Evolutionary conservation across 2,329 filamentous ascomycete genomes (phyloP), one percentile per base, ranked within the genome.

Genomic region (Rhytidhysteron rufulum): DNA sequence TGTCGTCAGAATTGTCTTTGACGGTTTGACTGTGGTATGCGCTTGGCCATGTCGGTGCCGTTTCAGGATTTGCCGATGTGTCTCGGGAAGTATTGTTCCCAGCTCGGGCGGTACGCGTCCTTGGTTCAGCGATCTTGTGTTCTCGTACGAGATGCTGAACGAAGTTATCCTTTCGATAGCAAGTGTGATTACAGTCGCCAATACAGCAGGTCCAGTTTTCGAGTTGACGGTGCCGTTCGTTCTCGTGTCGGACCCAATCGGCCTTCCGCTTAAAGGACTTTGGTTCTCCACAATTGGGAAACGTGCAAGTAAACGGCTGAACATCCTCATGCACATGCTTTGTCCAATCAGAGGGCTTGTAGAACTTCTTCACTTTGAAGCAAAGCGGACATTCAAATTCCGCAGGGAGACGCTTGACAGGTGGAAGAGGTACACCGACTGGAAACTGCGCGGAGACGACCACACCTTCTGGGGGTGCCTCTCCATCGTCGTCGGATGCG

Each of bases 181-280:
- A 95, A 3, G 75, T 79, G 60, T 95, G 90, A 7, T 73, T 76
- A 63, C 90, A 95, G 48, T 91, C 88, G 4, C 83, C 78, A 16
- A 89, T 78, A 45, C 86, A 82, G 59, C 90, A 96, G 5, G 78
- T 82, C 89, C 89, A 96, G 82, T 87, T 93, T 57, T 95, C 89
- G 3, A 95, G 71, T 48, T 94, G 88, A 18, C 90, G 80, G 60
- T 96, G 90, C 19, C 86, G 82, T 65, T 96, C 90, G 52, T 91
- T 95, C 61, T 95, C 90, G 56, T 96, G 90, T 21, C 90, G 80
- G 17, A 95, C 88, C 90, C 90, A 96, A 60, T 96, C 90, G 11
- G 90, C 90, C 66, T 95, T 96, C 34, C 89, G 80, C 67, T 95
- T 95, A 73, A 95, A 96, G 25, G 88, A 89, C 65, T 94, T 95